phyloP scores from a whole-genome alignment of 352 stramenopile species.

The Phytophthora fragariaefolia region DNA sequence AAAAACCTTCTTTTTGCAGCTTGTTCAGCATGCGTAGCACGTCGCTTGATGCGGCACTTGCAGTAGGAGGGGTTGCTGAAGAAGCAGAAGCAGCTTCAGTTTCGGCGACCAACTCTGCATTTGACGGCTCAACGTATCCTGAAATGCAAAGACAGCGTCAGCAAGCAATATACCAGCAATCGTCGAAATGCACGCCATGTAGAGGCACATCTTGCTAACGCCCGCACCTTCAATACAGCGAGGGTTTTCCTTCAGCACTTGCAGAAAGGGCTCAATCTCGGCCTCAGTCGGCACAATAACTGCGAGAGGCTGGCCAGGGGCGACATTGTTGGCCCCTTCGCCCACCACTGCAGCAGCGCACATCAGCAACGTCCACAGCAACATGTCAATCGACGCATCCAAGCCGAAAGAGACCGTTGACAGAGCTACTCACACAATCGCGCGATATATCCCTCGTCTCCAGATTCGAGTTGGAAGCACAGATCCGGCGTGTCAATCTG shows the following conservation, averaged over 20 bases:
- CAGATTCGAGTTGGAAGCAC: constrained; percentile 78
- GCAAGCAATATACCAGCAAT: not conserved
- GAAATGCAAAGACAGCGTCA: constrained; percentile 3
- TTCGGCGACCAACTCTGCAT: constrained; percentile 19
- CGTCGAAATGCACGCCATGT: no score
- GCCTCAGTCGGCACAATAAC: constrained; percentile 75
- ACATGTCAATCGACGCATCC: constrained; percentile 8
- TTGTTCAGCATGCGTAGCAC: constrained; percentile 79
- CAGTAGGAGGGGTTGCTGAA: constrained; percentile 18
- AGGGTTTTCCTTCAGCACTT: constrained; percentile 60
- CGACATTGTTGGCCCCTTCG: constrained; percentile 59
- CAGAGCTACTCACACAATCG: constrained; percentile 60
- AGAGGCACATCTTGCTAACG: no score
- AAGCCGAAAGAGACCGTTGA: not conserved
- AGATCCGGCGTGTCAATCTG: constrained; percentile 89
- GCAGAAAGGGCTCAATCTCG: constrained; percentile 70
- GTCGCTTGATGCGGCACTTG: constrained; percentile 60
- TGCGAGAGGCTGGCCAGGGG: constrained; percentile 71
- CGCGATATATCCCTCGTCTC: constrained; percentile 82
- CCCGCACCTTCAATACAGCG: constrained; percentile 67
- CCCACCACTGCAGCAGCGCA: constrained; percentile 56
- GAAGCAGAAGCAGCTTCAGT: constrained; percentile 17
- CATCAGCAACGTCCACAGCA: not conserved
- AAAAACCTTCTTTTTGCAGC: constrained; percentile 82
- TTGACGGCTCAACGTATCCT: constrained; percentile 47